Evolutionary conservation across 2,329 filamentous ascomycete species (phyloP).

Genomic region (Septoria petroselini): DNA sequence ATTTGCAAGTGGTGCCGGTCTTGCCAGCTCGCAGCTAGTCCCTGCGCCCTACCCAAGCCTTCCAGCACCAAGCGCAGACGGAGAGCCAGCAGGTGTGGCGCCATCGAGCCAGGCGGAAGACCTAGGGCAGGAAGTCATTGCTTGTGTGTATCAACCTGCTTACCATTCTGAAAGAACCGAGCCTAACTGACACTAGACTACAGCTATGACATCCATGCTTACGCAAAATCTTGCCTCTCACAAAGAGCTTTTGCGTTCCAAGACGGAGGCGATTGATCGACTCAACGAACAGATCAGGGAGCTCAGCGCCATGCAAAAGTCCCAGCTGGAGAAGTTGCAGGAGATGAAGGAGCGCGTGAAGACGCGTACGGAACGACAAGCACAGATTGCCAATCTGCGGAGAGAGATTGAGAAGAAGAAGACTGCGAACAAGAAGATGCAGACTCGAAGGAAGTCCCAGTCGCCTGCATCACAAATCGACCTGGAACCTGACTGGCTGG

Average conservation of each 20-base stretch:
- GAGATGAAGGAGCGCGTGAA: constrained; percentile 64
- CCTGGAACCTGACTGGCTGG: constrained; percentile 39
- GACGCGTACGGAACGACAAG: constrained; percentile 60
- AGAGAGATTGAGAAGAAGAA: constrained; percentile 52
- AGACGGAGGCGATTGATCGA: constrained; percentile 78
- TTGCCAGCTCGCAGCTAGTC: constrained; percentile 19
- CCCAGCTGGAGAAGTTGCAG: constrained; percentile 72
- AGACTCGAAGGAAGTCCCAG: constrained; percentile 51
- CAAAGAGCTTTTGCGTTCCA: constrained; percentile 73
- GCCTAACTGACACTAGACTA: constrained; percentile 26
- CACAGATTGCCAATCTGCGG: constrained; percentile 79
- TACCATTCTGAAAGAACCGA: constrained; percentile 11
- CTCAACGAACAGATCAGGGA: constrained; percentile 78
- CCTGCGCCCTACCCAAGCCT: constrained; percentile 18
- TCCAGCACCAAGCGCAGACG: constrained; percentile 24
- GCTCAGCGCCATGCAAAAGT: constrained; percentile 72
- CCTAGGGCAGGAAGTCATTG: constrained; percentile 74
- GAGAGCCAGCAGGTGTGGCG: constrained; percentile 44
- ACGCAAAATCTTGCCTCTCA: constrained; percentile 76
- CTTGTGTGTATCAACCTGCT: constrained; percentile 57
- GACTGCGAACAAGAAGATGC: constrained; percentile 16
- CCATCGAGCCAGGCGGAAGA: constrained; percentile 57
- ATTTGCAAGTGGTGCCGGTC: constrained; percentile 25
- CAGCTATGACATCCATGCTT: constrained; percentile 79
- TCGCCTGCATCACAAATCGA: constrained; percentile 22